Percentiles rank a stretch among this genome's conserved stretches.
phyloP scores from a whole-genome alignment of 1,139 yeast genomes.

The Kluyveromyces sp. region DNA sequence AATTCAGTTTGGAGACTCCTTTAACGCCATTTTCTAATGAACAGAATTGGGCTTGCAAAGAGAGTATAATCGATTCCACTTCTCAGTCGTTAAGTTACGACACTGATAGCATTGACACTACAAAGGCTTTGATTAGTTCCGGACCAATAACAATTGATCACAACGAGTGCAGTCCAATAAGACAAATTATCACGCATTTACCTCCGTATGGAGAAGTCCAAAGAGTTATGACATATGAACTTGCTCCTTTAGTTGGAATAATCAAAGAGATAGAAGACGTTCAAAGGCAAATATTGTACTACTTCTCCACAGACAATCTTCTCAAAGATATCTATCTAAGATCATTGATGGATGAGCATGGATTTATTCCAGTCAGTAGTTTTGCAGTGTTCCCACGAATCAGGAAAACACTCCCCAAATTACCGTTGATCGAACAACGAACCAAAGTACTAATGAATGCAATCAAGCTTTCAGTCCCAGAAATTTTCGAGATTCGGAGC shows the following conservation, averaged over 20 bases:
- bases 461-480: constrained; percentile 7
- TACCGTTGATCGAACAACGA: constrained; percentile 3
- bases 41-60: not conserved
- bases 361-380: constrained; percentile 3
- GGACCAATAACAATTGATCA: constrained; percentile 2
- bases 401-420: constrained; percentile 2
- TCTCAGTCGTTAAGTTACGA: not conserved
- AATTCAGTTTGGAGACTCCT: not conserved
- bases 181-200: constrained; percentile 1
- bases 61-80: not conserved
- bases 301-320: constrained; percentile 8
- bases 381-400: constrained; percentile 7
- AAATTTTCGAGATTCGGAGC: constrained; percentile 4
- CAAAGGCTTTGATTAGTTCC: not conserved
- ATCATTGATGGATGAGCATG: constrained; percentile 6
- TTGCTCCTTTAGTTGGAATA: constrained; percentile 8
- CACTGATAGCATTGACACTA: not conserved
- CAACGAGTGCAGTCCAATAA: not conserved
- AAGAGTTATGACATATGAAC: constrained; percentile 7
- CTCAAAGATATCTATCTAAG: constrained; percentile 7
- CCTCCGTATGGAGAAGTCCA: constrained; percentile 4
- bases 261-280: constrained; percentile 8
- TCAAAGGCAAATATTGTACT: constrained; percentile 7
- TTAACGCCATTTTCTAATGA: not conserved
- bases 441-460: constrained; percentile 7